Conservation (phyloP, 306 rosid species). For the Pachyrhizus erosus region DNA sequence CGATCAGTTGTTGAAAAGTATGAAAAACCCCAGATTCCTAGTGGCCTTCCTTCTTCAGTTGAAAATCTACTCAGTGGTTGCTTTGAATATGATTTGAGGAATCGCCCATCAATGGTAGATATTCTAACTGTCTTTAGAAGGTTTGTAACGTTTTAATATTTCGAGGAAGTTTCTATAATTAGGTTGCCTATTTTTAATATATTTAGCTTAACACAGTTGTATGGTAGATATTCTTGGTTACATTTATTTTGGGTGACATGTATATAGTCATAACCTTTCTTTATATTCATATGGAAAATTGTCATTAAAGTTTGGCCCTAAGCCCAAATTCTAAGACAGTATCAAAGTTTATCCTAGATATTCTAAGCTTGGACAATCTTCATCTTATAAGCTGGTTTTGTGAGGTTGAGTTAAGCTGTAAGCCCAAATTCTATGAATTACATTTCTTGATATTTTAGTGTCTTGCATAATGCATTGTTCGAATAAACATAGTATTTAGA, state of each 20-base stretch:
- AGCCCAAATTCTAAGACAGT: not conserved
- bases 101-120: constrained; percentile 79
- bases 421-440: not conserved
- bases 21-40: constrained; percentile 80
- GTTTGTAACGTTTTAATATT: constrained; percentile 46
- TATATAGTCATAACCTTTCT: not conserved
- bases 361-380: not conserved
- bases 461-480: not conserved
- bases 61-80: constrained; percentile 82
- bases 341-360: not conserved
- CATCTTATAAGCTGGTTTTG: not conserved
- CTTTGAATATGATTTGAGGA: constrained; percentile 92
- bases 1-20: constrained; percentile 68
- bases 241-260: not conserved
- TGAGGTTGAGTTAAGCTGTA: too few species aligned
- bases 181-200: not conserved
- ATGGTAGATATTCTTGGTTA: constrained; percentile 6
- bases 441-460: not conserved
- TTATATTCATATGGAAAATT: not conserved
- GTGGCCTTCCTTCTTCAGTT: constrained; percentile 83
- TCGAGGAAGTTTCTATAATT: not conserved
- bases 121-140: constrained; percentile 71
- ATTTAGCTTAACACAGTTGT: not conserved
- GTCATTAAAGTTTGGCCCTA: not conserved
- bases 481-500: not conserved